Conservation (phyloP, 768 basidiomycete genomes). For the Coprinopsis marcescibilis region DNA sequence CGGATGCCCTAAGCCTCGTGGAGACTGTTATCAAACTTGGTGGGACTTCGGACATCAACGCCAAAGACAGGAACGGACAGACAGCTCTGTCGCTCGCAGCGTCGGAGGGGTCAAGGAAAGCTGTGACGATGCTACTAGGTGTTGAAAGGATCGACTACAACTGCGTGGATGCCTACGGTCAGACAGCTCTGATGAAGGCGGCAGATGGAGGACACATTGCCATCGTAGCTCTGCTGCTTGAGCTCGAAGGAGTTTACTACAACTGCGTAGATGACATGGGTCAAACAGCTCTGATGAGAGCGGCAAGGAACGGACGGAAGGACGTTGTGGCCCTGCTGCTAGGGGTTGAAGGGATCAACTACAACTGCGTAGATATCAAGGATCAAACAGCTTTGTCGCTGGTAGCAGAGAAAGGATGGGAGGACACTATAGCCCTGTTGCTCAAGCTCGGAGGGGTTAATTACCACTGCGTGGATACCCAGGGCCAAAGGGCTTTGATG, state of each 20-base stretch:
- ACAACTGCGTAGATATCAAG: neutral
- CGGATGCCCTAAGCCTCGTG: no score
- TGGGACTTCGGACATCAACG: no score
- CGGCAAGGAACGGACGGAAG: neutral
- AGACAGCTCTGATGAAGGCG: neutral
- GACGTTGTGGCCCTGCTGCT: neutral
- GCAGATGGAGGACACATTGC: neutral
- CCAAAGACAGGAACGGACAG: no score
- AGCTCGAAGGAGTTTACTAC: neutral
- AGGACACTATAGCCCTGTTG: no score
- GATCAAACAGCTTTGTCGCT: no score
- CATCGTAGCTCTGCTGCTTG: neutral
- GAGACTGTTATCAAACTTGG: no score
- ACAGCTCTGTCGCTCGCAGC: neutral
- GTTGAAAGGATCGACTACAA: neutral
- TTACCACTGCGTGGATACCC: no score
- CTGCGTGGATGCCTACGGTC: neutral
- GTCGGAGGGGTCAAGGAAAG: neutral
- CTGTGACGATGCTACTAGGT: neutral
- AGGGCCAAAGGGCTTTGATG: no score
- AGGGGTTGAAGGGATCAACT: neutral
- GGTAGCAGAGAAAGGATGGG: no score
- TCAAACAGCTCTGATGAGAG: neutral
- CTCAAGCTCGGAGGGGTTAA: no score
- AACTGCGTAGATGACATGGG: neutral